Percentiles rank a stretch among this genome's conserved stretches.
phyloP scores from a whole-genome alignment of 148 eudicot species.

The Rhododendron kiyosumense region DNA sequence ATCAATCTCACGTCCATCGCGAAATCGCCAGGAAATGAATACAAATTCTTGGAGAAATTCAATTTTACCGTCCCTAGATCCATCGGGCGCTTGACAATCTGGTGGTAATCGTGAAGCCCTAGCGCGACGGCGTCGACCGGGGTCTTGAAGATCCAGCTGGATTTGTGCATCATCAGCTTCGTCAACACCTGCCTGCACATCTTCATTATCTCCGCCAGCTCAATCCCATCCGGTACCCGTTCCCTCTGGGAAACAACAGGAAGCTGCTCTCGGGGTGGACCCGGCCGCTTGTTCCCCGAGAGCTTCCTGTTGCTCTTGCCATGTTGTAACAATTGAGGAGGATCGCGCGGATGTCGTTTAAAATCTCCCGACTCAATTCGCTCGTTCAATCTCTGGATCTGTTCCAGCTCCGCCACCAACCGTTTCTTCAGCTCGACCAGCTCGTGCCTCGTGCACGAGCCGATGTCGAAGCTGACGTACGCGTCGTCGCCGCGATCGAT shows the following conservation, averaged over 20 bases:
- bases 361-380: constrained; percentile 36
- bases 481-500: constrained; percentile 19
- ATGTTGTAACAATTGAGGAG: constrained; percentile 9
- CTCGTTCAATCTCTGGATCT: constrained; percentile 32
- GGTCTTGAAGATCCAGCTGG: constrained; percentile 35
- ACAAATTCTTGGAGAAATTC: constrained; percentile 30
- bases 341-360: not conserved
- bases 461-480: constrained; percentile 27
- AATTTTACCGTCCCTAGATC: constrained; percentile 55
- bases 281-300: constrained; percentile 28
- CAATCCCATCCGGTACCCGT: not conserved
- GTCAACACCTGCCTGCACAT: constrained; percentile 34
- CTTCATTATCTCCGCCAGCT: constrained; percentile 32
- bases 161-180: constrained; percentile 42
- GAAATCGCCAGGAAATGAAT: constrained; percentile 46
- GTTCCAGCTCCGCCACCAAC: constrained; percentile 31
- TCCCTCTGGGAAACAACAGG: constrained; percentile 16
- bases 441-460: constrained; percentile 23
- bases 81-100: constrained; percentile 49
- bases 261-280: not conserved
- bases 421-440: constrained; percentile 30
- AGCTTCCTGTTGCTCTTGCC: constrained; percentile 23
- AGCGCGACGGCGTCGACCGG: constrained; percentile 44
- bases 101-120: constrained; percentile 54
- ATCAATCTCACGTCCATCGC: constrained; percentile 68